Evolutionary conservation across 2,329 filamentous ascomycete species (phyloP), one percentile per base, ranked within the genome.

Genomic region (Alternaria infectoria): DNA sequence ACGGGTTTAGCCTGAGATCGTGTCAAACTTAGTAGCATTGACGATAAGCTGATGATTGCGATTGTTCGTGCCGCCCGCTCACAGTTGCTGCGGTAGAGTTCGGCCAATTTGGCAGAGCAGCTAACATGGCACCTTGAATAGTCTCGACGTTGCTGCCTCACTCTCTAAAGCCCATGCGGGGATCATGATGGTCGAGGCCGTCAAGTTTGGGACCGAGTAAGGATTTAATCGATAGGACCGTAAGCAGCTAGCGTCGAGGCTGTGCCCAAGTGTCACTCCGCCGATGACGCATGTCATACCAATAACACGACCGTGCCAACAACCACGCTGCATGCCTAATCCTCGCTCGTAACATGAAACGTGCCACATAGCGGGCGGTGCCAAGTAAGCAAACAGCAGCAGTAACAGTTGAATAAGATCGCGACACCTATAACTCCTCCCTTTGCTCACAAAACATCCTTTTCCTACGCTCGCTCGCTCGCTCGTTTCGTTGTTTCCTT

Each of bases 291-390:
- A 62, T 26, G 26, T 49, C 21, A 40, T 62, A 47, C 62, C 59
- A 54, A 57, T 50, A 54, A 64, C 19, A 55, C 25, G n/a, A 50
- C 60, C 40, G 44, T 54, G 30, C 58, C 45, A 43, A 47, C 49
- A 47, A 46, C 49, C 57, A 54, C 57, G 26, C 30, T 50, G 59
- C 36, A 55, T 52, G 32, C 46, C 55, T 62, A 44, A 47, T 45
- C 57, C 59, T n/a, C 55, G 46, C 30, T 66, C 59, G 62, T 59
- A 59, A 52, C 36, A 54, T 65, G 62, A 67, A 65, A 65, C 62
- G 52, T 59, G 25, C 30, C 40, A 57, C 36, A 40, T 40, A 40
- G 36, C 36, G 36, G 21, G 43, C 52, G 44, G 52, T 40, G 52
- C 50, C 43, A 21, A 45, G 32, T 52, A 40, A 50, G 23, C 55